Base-by-base conservation (phyloP, 164 flowering plant species). In the Macadamia integrifolia region DNA sequence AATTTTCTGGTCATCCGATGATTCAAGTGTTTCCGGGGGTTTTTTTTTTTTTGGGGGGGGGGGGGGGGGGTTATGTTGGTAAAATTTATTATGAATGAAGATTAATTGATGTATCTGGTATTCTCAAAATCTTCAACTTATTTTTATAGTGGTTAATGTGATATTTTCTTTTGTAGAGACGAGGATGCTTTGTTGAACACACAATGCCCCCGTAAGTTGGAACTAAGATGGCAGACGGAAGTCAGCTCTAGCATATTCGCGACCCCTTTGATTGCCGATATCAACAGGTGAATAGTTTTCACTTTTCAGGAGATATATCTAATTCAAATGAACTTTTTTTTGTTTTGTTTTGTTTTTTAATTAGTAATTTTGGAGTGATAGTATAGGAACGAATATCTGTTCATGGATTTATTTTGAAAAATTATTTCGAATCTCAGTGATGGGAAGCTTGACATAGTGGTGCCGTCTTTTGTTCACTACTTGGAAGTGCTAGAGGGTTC, bases 401-500 rank as follows among this genome's bases (percentile, higher is more conserved):
- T 10, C 53, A 10, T 49, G 53, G n/a, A 53, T 14, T 53, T 17
- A 53, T 1, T 1, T 12, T 14, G 18, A 28, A 29, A 57, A 31
- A 67, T 35, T 43, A 49, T 32, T 60, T 71, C 66, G 46, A 28
- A 62, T 72, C 65, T 57, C 76, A 95, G 98, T 73, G 99, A 95
- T 78, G 99, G 99, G 35, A 95, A 91, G 87, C 93, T 91, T 68
- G 99, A 95, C 61, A 74, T 95, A 18, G 97, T 95, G 63, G 94
- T 95, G 78, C 97, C 99, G 30, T 92, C 98, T 61, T 95, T 91
- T 80, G 95, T 95, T 69, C 98, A 95, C 73, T 95, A 95, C 80
- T 87, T 95, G 78, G 99, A 95, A 79, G 97, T 92, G 60, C 76
- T 95, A n/a, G 99, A 95, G 79, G 98, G 99, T 42, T 80, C 96